These are phyloP conservation scores for Schizothecium vesticola DNA, from an alignment of 495 filamentous ascomycete genomes.

Conservation along the genomic window DNA sequence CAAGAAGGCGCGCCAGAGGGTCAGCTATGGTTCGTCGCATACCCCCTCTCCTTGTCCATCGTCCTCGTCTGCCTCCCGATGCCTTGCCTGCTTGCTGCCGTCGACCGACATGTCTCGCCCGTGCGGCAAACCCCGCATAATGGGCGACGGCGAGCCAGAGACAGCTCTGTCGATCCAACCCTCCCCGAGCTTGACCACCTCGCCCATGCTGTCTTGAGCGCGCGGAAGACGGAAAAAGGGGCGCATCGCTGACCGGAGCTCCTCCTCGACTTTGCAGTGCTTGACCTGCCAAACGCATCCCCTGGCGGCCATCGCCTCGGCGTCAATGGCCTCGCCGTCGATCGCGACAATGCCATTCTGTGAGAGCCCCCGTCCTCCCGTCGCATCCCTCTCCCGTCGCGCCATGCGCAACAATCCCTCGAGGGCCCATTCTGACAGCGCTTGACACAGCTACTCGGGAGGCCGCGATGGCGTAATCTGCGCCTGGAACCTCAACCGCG, in stretches of 20 bases:
- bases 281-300: constrained; percentile 86
- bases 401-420: constrained; percentile 1
- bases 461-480: constrained; percentile 94
- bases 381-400: not conserved
- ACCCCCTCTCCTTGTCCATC: constrained; percentile 4
- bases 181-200: not conserved
- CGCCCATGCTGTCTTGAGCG: not conserved
- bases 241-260: constrained; percentile 2
- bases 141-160: not conserved
- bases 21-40: constrained; percentile 57
- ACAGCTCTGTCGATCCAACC: not conserved
- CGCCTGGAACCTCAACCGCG: constrained; percentile 76
- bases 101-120: not conserved
- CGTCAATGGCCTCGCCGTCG: constrained; percentile 88
- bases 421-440: not conserved
- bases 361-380: constrained; percentile 45
- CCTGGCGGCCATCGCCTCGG: constrained; percentile 84
- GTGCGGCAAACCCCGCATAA: constrained; percentile 17
- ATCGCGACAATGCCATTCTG: constrained; percentile 80
- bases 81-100: not conserved
- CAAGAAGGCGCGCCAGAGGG: constrained; percentile 59
- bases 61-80: not conserved
- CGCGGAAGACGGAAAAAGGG: no score
- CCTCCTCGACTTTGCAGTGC: constrained; percentile 52
- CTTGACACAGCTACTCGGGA: constrained; percentile 76